Conservation (phyloP, 129 eudicot species). For the Oenanthe sinensis region DNA sequence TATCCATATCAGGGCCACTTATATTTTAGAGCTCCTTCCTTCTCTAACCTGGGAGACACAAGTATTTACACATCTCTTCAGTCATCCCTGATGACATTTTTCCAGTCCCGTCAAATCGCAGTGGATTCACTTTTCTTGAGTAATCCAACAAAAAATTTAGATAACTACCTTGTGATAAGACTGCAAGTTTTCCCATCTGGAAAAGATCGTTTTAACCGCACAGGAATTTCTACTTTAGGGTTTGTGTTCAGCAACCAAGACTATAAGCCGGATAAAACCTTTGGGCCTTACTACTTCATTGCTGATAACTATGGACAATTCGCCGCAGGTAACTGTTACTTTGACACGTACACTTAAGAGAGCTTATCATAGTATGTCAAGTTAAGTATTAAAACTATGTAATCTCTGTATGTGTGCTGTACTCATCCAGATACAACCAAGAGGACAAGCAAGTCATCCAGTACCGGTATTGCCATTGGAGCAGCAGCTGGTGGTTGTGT, state of each 20-base stretch:
- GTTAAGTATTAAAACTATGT: not conserved
- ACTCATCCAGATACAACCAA: slow-evolving; percentile 17
- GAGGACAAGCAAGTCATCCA: slow-evolving; percentile 27
- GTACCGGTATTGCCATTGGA: slow-evolving; percentile 33
- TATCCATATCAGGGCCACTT: slow-evolving; percentile 59
- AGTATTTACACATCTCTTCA: slow-evolving; percentile 29
- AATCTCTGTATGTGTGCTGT: not conserved
- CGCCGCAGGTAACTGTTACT: slow-evolving; percentile 33
- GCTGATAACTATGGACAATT: slow-evolving; percentile 32
- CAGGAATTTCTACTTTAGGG: slow-evolving; percentile 46
- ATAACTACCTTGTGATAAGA: slow-evolving; percentile 38
- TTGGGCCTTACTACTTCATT: slow-evolving; percentile 57
- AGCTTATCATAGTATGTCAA: not conserved
- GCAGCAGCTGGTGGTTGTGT: slow-evolving; percentile 35
- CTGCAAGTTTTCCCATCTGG: slow-evolving; percentile 58
- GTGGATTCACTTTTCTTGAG: slow-evolving; percentile 54
- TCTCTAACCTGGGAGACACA: slow-evolving; percentile 45
- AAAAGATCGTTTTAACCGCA: slow-evolving; percentile 43
- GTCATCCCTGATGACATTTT: slow-evolving; percentile 21
- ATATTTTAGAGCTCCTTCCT: slow-evolving; percentile 58
- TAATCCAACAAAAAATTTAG: slow-evolving; percentile 32
- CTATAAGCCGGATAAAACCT: slow-evolving; percentile 44
- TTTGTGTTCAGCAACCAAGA: slow-evolving; percentile 54
- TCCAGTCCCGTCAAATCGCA: slow-evolving; percentile 25
- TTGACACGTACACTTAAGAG: not conserved